Percentiles rank a stretch among this genome's conserved stretches.
phyloP scores from a whole-genome alignment of 495 filamentous ascomycete genomes.

The Penicillium waksmanii region DNA sequence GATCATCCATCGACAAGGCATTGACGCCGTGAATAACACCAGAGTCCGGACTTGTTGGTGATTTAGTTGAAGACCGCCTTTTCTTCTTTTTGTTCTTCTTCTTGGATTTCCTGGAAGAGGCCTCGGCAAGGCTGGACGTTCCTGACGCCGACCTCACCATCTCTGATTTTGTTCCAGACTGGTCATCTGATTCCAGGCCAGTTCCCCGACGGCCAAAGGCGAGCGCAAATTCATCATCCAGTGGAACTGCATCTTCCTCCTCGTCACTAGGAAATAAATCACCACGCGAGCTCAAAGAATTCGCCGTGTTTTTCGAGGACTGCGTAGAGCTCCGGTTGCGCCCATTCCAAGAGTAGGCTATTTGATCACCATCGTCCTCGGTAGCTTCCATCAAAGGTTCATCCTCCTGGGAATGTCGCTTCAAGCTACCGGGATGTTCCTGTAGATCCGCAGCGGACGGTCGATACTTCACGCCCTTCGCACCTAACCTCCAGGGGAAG shows the following conservation, averaged over 20 bases:
- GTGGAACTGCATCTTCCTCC: constrained; percentile 85
- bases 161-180: constrained; percentile 69
- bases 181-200: constrained; percentile 65
- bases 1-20: constrained; percentile 65
- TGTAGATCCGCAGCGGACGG: constrained; percentile 89
- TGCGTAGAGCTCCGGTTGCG: constrained; percentile 78
- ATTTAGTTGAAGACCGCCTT: constrained; percentile 32
- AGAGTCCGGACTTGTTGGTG: constrained; percentile 27
- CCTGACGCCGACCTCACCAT: constrained; percentile 62
- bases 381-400: constrained; percentile 73
- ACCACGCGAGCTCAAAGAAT: constrained; percentile 88
- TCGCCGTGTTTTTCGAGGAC: constrained; percentile 81
- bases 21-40: constrained; percentile 33
- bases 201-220: constrained; percentile 69
- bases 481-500: constrained; percentile 84
- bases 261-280: constrained; percentile 96
- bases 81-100: constrained; percentile 38
- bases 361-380: constrained; percentile 46
- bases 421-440: constrained; percentile 72
- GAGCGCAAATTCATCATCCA: constrained; percentile 92
- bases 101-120: constrained; percentile 51
- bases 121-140: constrained; percentile 54
- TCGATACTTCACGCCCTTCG: constrained; percentile 78
- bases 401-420: constrained; percentile 57
- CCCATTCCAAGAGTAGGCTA: constrained; percentile 43